Percentiles rank a stretch among this genome's conserved stretches.
phyloP scores from a whole-genome alignment of 1,284 basidiomycete genomes.

The Exobasidium cylindrosporum region DNA sequence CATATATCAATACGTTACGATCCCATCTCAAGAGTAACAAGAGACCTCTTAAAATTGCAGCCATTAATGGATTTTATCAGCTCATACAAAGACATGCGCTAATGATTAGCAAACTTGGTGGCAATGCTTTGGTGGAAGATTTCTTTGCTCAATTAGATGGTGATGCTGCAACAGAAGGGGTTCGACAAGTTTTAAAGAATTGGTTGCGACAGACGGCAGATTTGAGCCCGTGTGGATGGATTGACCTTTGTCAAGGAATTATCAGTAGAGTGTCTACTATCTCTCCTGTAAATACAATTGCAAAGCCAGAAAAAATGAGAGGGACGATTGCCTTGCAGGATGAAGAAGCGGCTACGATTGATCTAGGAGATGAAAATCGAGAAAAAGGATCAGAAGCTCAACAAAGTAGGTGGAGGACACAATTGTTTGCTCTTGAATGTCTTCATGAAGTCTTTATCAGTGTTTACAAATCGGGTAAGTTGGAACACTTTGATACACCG shows the following conservation, averaged over 20 bases:
- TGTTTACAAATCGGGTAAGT: constrained; percentile 66
- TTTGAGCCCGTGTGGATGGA: constrained; percentile 92
- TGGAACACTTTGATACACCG: constrained; percentile 60
- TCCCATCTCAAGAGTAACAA: constrained; percentile 55
- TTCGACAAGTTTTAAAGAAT: constrained; percentile 84
- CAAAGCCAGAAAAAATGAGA: neutral
- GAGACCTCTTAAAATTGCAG: constrained; percentile 78
- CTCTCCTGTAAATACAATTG: constrained; percentile 11
- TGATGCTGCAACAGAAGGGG: constrained; percentile 89
- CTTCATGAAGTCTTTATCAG: constrained; percentile 82
- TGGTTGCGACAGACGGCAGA: constrained; percentile 94
- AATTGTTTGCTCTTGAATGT: constrained; percentile 89
- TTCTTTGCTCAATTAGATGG: constrained; percentile 91
- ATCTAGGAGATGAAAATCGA: constrained; percentile 32
- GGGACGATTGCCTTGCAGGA: constrained; percentile 60
- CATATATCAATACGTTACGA: constrained; percentile 37
- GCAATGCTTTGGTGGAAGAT: constrained; percentile 88
- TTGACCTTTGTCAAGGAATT: constrained; percentile 93
- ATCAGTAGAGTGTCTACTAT: constrained; percentile 60
- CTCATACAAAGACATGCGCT: constrained; percentile 93
- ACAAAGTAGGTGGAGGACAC: constrained; percentile 79
- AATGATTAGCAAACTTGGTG: constrained; percentile 86
- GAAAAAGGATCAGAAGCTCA: constrained; percentile 9
- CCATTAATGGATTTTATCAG: constrained; percentile 92
- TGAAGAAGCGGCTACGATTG: constrained; percentile 84